Conservation (phyloP, 2,329 filamentous ascomycete species). For the Claviceps sp. region DNA sequence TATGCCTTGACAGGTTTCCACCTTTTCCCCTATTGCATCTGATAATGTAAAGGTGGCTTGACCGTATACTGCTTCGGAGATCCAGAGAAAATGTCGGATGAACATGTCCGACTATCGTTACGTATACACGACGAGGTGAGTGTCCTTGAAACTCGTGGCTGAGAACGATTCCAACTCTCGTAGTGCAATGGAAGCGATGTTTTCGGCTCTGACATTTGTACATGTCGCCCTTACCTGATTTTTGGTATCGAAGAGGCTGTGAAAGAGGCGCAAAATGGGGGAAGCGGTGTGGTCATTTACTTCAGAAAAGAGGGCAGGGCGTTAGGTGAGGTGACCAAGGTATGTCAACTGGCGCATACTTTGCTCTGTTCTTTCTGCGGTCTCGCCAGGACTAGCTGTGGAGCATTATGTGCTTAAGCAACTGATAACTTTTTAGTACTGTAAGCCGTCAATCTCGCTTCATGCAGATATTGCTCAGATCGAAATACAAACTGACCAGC, state of each 20-base stretch:
- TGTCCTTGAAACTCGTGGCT: no score
- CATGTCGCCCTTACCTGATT: slow-evolving; percentile 87
- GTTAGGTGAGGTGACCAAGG: slow-evolving; percentile 89
- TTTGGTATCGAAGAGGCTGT: slow-evolving; percentile 97
- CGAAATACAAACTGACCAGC: slow-evolving; percentile 5
- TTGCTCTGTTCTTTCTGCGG: background rate
- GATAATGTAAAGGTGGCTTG: slow-evolving; percentile 47
- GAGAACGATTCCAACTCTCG: background rate
- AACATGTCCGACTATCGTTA: slow-evolving; percentile 65
- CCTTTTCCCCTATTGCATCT: background rate
- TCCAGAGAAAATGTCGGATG: slow-evolving; percentile 83
- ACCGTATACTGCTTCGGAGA: slow-evolving; percentile 97
- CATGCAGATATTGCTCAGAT: slow-evolving; percentile 1
- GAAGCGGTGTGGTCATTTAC: slow-evolving; percentile 92
- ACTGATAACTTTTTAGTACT: slow-evolving; percentile 24
- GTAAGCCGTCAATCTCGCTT: slow-evolving; percentile 20
- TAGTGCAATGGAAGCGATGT: slow-evolving; percentile 92
- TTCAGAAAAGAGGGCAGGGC: slow-evolving; percentile 96
- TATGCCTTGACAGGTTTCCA: slow-evolving; percentile 14
- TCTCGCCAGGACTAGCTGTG: background rate
- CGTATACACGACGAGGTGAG: slow-evolving; percentile 59
- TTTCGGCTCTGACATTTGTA: slow-evolving; percentile 96
- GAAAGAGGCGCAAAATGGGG: slow-evolving; percentile 88
- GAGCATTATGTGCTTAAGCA: background rate
- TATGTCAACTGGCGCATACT: slow-evolving; percentile 38